Percentiles rank a stretch among this genome's conserved stretches.
phyloP scores from a whole-genome alignment of 2,329 filamentous ascomycete species.

The Rachicladosporium sp. region DNA sequence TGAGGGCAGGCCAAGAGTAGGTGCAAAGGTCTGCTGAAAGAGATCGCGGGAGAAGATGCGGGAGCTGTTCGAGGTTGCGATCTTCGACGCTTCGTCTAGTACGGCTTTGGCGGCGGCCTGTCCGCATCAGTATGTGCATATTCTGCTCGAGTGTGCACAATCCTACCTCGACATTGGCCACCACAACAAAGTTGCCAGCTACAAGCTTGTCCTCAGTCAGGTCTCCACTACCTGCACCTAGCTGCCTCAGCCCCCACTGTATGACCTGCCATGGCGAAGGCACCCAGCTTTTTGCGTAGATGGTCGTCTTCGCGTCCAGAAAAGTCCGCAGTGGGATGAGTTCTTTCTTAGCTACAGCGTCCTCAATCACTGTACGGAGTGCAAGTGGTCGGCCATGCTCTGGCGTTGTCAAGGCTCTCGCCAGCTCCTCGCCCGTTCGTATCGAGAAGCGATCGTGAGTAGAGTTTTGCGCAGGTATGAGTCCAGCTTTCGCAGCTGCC shows the following conservation, averaged over 20 bases:
- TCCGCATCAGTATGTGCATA: neutral
- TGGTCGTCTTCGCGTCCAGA: conserved; percentile 49
- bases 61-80: conserved; percentile 22
- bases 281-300: conserved; percentile 61
- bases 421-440: conserved; percentile 48
- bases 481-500: conserved; percentile 52
- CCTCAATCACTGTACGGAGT: conserved; percentile 63
- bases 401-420: conserved; percentile 58
- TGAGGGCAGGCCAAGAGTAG: conserved; percentile 13
- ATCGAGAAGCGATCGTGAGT: conserved; percentile 39
- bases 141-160: no score
- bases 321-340: conserved; percentile 64
- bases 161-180: conserved; percentile 48
- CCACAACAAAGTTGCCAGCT: conserved; percentile 51
- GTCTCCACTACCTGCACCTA: conserved; percentile 30
- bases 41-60: conserved; percentile 21
- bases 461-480: conserved; percentile 33
- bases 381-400: conserved; percentile 74
- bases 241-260: conserved; percentile 60
- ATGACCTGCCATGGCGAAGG: conserved; percentile 57
- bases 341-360: conserved; percentile 56
- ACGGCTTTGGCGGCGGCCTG: conserved; percentile 30
- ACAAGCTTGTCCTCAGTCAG: conserved; percentile 44
- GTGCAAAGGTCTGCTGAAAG: conserved; percentile 17
- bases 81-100: conserved; percentile 20